phyloP scores from a whole-genome alignment of 371 early-diverging fungal species.

The Apophysomyces elegans region DNA sequence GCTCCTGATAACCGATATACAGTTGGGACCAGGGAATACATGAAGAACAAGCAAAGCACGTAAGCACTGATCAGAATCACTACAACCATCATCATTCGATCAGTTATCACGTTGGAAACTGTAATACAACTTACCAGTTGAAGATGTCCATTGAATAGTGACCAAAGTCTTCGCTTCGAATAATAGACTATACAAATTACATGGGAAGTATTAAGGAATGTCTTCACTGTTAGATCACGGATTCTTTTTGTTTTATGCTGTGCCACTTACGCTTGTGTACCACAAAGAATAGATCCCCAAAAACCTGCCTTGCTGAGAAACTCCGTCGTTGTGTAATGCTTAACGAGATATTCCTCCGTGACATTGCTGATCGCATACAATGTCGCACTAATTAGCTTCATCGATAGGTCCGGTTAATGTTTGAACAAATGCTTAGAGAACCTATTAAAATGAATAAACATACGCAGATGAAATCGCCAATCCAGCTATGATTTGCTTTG shows the following conservation, averaged over 20 bases:
- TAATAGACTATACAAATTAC: conserved; percentile 19
- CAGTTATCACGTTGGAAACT: neutral
- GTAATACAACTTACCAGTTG: conserved; percentile 25
- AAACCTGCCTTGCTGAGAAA: conserved; percentile 39
- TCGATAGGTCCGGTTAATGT: no score
- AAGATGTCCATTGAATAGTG: conserved; percentile 31
- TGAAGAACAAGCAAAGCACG: conserved; percentile 38
- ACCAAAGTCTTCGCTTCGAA: conserved; percentile 35
- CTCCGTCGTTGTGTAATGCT: conserved; percentile 31
- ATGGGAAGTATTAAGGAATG: no score
- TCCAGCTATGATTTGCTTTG: conserved; percentile 48
- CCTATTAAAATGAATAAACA: conserved; percentile 9
- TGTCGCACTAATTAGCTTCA: conserved; percentile 44
- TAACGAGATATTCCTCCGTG: conserved; percentile 50
- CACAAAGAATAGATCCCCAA: conserved; percentile 39
- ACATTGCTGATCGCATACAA: conserved; percentile 51
- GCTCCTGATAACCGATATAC: conserved; percentile 45
- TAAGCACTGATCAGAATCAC: conserved; percentile 32
- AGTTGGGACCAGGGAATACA: conserved; percentile 49
- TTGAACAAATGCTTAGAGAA: neutral
- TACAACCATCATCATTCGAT: conserved; percentile 10
- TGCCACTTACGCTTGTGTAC: conserved; percentile 40
- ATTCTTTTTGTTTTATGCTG: neutral
- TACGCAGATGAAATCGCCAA: conserved; percentile 52
- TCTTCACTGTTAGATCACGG: no score